Evolutionary conservation across 805 yeast species (phyloP), one percentile per base, ranked within the genome.

Genomic region (Saccharomycopsis schoenii): DNA sequence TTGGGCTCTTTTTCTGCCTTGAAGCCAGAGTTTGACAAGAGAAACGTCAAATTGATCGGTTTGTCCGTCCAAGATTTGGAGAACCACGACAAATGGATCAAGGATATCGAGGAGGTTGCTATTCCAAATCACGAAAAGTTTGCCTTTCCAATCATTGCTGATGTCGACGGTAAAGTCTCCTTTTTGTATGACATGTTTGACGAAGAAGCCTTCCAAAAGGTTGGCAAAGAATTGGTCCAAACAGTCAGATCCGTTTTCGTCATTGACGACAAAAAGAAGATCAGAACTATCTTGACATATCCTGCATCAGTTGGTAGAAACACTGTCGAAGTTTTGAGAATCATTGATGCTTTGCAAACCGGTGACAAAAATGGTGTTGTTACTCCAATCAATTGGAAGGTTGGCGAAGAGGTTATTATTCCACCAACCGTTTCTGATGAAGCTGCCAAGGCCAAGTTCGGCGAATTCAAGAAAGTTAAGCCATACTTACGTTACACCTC

Each of bases 291-390:
- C 67, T 75, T 92, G 78, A 82, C 93, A 24, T 91, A 91, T 80
- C 97, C 97, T 62, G 94, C 97, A 63, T 86, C 96, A 55, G 85
- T 89, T 64, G 97, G 97, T 73, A 88, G 97, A 81, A 91, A 92
- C 84, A 82, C 96, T 64, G 82, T 88, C 62, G 97, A 91, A 80
- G 93, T 91, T 42, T 80, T 92, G 74, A 87, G 97, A 77, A 96
- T 88, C 61, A 77, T 91, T 66, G 97, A 89, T 73, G 88, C 96
- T 60, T 78, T 91, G 73, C 97, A 90, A 79, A 77, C 84, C 66
- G 89, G 90, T 68, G 97, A 92, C 75, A 80, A 82, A 71, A 78
- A 83, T 75, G 89, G 93, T 70, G 82, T 91, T 66, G 94, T 89
- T 64, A 91, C 97, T 55, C 97, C 97, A 63, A 88, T 89, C 71